Conservation (phyloP, 2,329 filamentous ascomycete genomes). For the Hypoxylon rubiginosum region DNA sequence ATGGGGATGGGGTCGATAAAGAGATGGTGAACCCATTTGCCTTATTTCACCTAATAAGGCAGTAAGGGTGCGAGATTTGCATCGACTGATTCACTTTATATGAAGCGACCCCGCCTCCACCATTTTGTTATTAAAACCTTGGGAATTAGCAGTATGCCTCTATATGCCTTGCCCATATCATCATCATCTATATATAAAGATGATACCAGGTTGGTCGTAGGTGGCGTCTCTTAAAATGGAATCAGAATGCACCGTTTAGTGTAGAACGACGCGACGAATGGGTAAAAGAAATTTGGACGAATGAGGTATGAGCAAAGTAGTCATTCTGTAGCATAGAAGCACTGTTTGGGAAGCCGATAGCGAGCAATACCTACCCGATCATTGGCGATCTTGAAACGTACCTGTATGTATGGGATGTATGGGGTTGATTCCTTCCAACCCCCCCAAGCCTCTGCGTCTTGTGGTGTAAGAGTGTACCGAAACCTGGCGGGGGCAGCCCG, state of each 20-base stretch:
- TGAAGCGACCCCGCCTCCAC: conserved; percentile 27
- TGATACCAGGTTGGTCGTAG: conserved; percentile 11
- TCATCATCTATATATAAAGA: conserved; percentile 16
- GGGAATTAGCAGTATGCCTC: conserved; percentile 11
- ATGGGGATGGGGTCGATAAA: conserved; percentile 2
- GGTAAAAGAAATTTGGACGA: not conserved
- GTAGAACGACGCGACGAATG: conserved; percentile 6
- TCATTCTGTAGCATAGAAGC: conserved; percentile 4
- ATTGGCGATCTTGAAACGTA: conserved; percentile 34
- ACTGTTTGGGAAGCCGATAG: conserved; percentile 25
- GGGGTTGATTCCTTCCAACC: conserved; percentile 33
- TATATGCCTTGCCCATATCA: conserved; percentile 20
- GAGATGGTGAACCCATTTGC: not conserved
- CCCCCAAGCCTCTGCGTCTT: conserved; percentile 33
- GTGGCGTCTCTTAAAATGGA: not conserved
- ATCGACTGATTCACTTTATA: conserved; percentile 22
- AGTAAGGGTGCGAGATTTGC: conserved; percentile 7
- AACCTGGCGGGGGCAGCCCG: conserved; percentile 32
- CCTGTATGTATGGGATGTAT: conserved; percentile 32
- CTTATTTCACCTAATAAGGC: not conserved
- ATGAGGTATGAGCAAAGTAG: not conserved
- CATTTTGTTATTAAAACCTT: conserved; percentile 1
- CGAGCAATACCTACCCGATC: conserved; percentile 23
- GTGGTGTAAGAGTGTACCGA: conserved; percentile 21
- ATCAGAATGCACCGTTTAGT: not conserved